These are phyloP conservation scores for Blakeslea trispora DNA, from an alignment of 371 early-diverging fungal species.

Conservation along the genomic window DNA sequence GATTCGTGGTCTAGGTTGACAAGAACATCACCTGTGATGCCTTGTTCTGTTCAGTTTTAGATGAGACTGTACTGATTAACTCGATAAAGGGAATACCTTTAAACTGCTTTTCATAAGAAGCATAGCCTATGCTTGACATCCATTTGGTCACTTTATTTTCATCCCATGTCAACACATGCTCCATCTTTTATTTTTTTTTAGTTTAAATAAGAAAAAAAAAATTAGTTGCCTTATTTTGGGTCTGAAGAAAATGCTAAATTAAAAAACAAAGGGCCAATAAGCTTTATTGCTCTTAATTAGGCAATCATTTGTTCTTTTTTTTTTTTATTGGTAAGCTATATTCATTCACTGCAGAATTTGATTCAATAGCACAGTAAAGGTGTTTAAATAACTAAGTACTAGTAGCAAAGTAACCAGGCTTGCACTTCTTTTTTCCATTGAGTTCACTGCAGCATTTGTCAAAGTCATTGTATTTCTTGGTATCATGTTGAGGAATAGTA, in stretches of 20 bases:
- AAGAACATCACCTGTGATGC: slow-evolving; percentile 90
- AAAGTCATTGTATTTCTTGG: too few species aligned
- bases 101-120: slow-evolving; percentile 59
- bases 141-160: slow-evolving; percentile 61
- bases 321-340: too few species aligned
- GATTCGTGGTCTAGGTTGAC: slow-evolving; percentile 89
- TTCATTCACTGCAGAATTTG: too few species aligned
- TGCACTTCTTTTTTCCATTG: too few species aligned
- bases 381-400: too few species aligned
- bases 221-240: background rate
- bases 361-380: too few species aligned
- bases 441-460: too few species aligned
- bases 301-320: too few species aligned
- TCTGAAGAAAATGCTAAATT: background rate
- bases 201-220: background rate
- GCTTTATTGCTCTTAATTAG: too few species aligned
- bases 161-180: slow-evolving; percentile 61
- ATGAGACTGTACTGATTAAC: background rate
- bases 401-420: too few species aligned
- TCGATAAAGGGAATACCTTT: slow-evolving; percentile 41
- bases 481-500: too few species aligned
- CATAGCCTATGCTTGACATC: slow-evolving; percentile 58
- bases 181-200: slow-evolving; percentile 19
- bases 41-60: slow-evolving; percentile 67
- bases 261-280: background rate